A percentile compares a stretch with the other conserved stretches of the same genome.
phyloP scores from a whole-genome alignment of 1,284 basidiomycete genomes.

The Inonotus obliquus region DNA sequence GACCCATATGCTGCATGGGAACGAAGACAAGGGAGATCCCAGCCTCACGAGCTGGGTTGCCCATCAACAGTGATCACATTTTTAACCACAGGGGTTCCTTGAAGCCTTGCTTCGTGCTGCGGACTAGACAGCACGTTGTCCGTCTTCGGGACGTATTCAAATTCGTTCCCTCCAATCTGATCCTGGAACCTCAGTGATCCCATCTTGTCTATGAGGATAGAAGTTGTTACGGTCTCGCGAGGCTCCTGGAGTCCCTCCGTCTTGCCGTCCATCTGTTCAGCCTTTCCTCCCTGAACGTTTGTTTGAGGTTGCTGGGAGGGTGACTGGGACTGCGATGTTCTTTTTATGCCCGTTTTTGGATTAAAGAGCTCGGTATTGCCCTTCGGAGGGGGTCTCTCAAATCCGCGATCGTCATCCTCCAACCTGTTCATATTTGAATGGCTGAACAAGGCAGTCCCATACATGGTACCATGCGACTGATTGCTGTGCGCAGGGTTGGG shows the following conservation, averaged over 20 bases:
- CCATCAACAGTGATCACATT: neutral
- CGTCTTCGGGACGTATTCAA: neutral
- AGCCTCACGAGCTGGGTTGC: neutral
- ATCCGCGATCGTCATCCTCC: slow-evolving; percentile 47
- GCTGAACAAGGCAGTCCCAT: slow-evolving; percentile 15
- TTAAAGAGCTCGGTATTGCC: slow-evolving; percentile 50
- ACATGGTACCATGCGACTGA: slow-evolving; percentile 6
- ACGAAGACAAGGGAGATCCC: neutral
- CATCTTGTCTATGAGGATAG: slow-evolving; percentile 34
- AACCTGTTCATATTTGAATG: slow-evolving; percentile 25
- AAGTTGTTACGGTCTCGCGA: slow-evolving; percentile 28
- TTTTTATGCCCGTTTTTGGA: slow-evolving; percentile 35
- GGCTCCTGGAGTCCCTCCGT: slow-evolving; percentile 23
- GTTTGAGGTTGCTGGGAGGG: neutral
- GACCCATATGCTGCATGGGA: neutral
- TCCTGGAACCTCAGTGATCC: slow-evolving; percentile 26
- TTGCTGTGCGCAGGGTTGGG: slow-evolving; percentile 26
- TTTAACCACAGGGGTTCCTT: neutral
- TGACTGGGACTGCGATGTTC: neutral
- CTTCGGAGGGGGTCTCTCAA: slow-evolving; percentile 46
- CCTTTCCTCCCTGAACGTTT: neutral
- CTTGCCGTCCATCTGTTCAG: neutral
- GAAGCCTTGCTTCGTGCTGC: neutral
- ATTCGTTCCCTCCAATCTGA: neutral
- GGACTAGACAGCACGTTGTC: neutral